These are phyloP conservation scores for Globisporangium rhizosaccharum DNA, from an alignment of 352 stramenopile genomes.

Conservation along the genomic window DNA sequence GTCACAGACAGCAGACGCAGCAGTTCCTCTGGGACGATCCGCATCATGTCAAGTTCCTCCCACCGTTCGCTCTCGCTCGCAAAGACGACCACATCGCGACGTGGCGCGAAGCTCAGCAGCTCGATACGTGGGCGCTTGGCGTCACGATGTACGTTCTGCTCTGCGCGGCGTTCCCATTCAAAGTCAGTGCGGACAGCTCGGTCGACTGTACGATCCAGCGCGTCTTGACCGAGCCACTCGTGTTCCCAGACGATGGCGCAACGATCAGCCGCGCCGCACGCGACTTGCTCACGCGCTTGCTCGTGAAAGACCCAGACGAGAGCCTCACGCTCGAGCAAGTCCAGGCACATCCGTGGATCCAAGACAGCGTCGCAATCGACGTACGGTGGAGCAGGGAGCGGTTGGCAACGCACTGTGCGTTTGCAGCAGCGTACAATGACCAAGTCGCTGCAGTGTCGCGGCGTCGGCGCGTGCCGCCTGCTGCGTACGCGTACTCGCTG, in stretches of 20 bases:
- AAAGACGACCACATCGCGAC: conserved; percentile 23
- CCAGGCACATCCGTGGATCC: conserved; percentile 60
- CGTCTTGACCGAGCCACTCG: conserved; percentile 25
- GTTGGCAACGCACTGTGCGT: conserved; percentile 33
- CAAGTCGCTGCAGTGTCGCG: conserved; percentile 32
- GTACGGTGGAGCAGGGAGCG: conserved; percentile 40
- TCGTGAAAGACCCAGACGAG: conserved; percentile 43
- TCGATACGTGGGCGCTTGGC: conserved; percentile 71
- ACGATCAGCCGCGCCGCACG: conserved; percentile 51
- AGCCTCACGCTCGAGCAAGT: conserved; percentile 61
- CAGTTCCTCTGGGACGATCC: conserved; percentile 53
- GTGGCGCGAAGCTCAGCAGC: conserved; percentile 56
- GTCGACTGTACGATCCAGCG: conserved; percentile 26
- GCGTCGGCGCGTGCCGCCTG: conserved; percentile 14
- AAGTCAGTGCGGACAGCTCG: conserved; percentile 1
- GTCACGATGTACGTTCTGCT: conserved; percentile 72
- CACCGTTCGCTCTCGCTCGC: conserved; percentile 43
- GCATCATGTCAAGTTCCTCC: conserved; percentile 58
- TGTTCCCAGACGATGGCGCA: conserved; percentile 18
- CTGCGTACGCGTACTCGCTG: conserved; percentile 13
- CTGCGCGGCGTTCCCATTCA: conserved; percentile 55
- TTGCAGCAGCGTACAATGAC: conserved; percentile 37
- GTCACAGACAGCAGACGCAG: neutral
- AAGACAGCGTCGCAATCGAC: conserved; percentile 34
- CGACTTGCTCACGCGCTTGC: conserved; percentile 52